Evolutionary conservation across 805 yeast genomes (phyloP).

Genomic region (Candida verbasci): DNA sequence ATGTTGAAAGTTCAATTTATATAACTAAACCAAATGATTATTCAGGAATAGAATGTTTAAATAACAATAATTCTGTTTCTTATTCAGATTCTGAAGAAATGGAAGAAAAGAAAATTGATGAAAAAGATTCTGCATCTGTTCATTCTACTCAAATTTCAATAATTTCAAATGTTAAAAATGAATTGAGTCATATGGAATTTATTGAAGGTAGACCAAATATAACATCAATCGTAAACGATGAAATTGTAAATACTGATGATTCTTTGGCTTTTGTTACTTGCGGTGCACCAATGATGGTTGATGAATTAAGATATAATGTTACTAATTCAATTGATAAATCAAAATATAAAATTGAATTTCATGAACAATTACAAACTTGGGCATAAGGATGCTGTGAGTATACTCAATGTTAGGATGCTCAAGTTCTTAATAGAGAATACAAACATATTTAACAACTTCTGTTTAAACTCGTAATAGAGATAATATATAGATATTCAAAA

Average conservation of each 20-base stretch:
- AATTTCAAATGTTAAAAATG: constrained; percentile 11
- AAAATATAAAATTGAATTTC: constrained; percentile 59
- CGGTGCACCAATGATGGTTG: constrained; percentile 62
- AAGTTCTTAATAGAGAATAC: too few relatives aligned
- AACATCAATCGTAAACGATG: constrained; percentile 31
- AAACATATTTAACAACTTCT: too few relatives aligned
- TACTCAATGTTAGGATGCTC: too few relatives aligned
- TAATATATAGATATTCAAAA: too few relatives aligned
- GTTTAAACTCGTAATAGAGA: too few relatives aligned
- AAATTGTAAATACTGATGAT: constrained; percentile 35
- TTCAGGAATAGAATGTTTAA: constrained; percentile 6
- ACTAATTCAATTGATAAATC: constrained; percentile 34
- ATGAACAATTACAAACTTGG: constrained; percentile 77
- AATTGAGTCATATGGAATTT: constrained; percentile 32
- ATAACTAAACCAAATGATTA: constrained; percentile 23
- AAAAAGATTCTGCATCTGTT: constrained; percentile 5
- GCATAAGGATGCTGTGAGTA: constrained; percentile 8
- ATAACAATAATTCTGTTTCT: background rate
- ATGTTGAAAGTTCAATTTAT: constrained; percentile 27
- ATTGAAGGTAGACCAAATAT: constrained; percentile 48
- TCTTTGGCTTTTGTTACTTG: constrained; percentile 56
- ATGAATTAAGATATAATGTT: constrained; percentile 48
- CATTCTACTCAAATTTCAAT: constrained; percentile 6
- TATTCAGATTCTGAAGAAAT: constrained; percentile 2
- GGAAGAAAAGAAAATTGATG: constrained; percentile 4